Percentiles rank a stretch among this genome's conserved stretches.
Conservation (phyloP, 192 early-diverging fungal genomes). For the Backusella tarrabulga region DNA sequence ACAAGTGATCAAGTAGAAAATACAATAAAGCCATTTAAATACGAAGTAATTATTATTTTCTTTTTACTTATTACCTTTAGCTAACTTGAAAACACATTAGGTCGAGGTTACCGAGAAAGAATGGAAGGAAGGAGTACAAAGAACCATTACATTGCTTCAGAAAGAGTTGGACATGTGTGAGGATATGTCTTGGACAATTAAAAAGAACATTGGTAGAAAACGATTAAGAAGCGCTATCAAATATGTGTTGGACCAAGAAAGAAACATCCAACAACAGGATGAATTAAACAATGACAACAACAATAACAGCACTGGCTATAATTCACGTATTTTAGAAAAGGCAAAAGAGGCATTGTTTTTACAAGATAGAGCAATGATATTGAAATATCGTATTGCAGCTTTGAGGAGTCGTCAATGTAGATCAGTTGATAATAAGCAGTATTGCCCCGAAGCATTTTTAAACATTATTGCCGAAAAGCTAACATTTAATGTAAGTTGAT, state of each 20-base stretch:
- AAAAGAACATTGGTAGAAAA: constrained; percentile 67
- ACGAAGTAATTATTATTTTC: constrained; percentile 54
- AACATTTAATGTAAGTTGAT: constrained; percentile 64
- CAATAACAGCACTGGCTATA: constrained; percentile 58
- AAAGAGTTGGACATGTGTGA: constrained; percentile 78
- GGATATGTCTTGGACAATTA: constrained; percentile 67
- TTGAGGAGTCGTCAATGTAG: constrained; percentile 79
- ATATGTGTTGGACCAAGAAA: constrained; percentile 71
- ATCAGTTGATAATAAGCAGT: constrained; percentile 72
- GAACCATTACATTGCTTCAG: constrained; percentile 71
- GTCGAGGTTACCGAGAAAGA: constrained; percentile 91
- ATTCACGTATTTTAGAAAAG: constrained; percentile 69
- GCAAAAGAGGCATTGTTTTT: constrained; percentile 80
- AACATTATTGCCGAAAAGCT: constrained; percentile 94
- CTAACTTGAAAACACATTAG: not conserved
- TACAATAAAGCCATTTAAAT: constrained; percentile 98
- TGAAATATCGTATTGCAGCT: constrained; percentile 78
- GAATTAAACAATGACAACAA: constrained; percentile 23
- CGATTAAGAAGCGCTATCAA: constrained; percentile 83
- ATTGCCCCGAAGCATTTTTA: constrained; percentile 94
- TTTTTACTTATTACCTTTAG: not conserved
- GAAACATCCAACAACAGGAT: constrained; percentile 40
- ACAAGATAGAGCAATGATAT: constrained; percentile 70
- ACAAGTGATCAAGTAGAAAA: constrained; percentile 98
- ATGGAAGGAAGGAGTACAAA: constrained; percentile 89